These are phyloP conservation scores for Penicillium digitatum DNA, from an alignment of 2,329 filamentous ascomycete genomes.

Conservation along the genomic window DNA sequence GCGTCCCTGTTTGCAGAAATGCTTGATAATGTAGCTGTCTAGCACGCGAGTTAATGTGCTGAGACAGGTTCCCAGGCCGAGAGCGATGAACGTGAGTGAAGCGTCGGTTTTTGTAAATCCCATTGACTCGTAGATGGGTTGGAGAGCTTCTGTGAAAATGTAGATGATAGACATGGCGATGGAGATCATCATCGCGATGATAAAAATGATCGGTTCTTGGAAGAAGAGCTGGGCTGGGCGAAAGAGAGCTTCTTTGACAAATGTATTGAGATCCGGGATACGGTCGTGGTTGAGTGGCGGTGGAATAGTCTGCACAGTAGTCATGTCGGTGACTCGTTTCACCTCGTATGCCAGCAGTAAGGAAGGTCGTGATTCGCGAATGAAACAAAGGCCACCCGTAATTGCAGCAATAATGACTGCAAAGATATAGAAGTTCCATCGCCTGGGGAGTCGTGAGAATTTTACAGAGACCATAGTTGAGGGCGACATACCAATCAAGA, in stretches of 20 bases:
- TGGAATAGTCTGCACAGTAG: conserved; percentile 9
- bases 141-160: conserved; percentile 47
- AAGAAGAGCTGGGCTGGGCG: conserved; percentile 44
- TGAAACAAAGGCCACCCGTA: conserved; percentile 34
- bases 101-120: conserved; percentile 34
- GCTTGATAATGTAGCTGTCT: conserved; percentile 37
- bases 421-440: conserved; percentile 46
- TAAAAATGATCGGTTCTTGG: conserved; percentile 48
- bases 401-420: conserved; percentile 38
- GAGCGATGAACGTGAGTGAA: conserved; percentile 42
- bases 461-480: background rate
- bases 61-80: conserved; percentile 40
- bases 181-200: conserved; percentile 44
- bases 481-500: conserved; percentile 36
- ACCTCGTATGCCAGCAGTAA: conserved; percentile 40
- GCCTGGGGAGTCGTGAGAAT: conserved; percentile 26
- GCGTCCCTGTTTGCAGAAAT: conserved; percentile 17
- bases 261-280: conserved; percentile 35
- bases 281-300: conserved; percentile 40
- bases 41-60: conserved; percentile 45
- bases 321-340: conserved; percentile 24
- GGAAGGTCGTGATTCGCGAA: conserved; percentile 47
- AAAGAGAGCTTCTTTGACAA: conserved; percentile 40
- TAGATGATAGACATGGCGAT: conserved; percentile 48
- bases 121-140: conserved; percentile 40